Percentiles rank a stretch among this genome's conserved stretches.
Conservation (phyloP, 495 filamentous ascomycete genomes). For the Penicillium ochrochloron region DNA sequence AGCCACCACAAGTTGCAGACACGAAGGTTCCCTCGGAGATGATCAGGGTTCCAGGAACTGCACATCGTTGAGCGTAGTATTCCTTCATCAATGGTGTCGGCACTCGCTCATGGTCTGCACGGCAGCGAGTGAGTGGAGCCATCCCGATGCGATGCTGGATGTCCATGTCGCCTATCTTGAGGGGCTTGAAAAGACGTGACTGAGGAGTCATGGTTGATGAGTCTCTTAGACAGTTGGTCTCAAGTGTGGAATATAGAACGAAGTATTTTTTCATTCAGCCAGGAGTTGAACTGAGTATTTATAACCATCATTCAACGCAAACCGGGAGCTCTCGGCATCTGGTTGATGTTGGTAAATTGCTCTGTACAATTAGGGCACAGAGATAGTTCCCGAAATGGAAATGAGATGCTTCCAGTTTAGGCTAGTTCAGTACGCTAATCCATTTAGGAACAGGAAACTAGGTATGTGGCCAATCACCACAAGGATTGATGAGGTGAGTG, state of each 20-base stretch:
- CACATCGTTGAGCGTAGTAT: slow-evolving; percentile 58
- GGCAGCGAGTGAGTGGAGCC: slow-evolving; percentile 57
- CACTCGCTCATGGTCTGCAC: slow-evolving; percentile 40
- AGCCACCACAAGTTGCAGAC: slow-evolving; percentile 52
- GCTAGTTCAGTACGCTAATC: not conserved
- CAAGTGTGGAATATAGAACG: not conserved
- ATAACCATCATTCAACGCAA: not conserved
- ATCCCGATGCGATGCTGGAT: slow-evolving; percentile 55
- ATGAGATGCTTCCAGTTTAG: slow-evolving; percentile 23
- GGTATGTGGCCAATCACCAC: slow-evolving; percentile 3
- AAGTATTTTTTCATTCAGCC: not conserved
- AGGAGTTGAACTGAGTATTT: slow-evolving; percentile 4
- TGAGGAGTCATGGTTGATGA: slow-evolving; percentile 14
- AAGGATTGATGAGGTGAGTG: not conserved
- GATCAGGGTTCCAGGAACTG: slow-evolving; percentile 55
- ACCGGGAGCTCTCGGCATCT: not conserved
- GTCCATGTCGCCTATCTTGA: slow-evolving; percentile 47
- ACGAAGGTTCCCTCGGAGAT: slow-evolving; percentile 68
- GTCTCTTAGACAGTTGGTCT: not conserved
- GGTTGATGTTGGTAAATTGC: not conserved
- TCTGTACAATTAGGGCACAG: slow-evolving; percentile 13
- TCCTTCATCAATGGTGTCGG: slow-evolving; percentile 46
- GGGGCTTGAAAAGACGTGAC: slow-evolving; percentile 52
- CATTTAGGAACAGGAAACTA: not conserved
- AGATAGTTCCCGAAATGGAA: slow-evolving; percentile 25